Conservation (phyloP, 1,139 yeast species). For the Nematodospora anomalae region DNA sequence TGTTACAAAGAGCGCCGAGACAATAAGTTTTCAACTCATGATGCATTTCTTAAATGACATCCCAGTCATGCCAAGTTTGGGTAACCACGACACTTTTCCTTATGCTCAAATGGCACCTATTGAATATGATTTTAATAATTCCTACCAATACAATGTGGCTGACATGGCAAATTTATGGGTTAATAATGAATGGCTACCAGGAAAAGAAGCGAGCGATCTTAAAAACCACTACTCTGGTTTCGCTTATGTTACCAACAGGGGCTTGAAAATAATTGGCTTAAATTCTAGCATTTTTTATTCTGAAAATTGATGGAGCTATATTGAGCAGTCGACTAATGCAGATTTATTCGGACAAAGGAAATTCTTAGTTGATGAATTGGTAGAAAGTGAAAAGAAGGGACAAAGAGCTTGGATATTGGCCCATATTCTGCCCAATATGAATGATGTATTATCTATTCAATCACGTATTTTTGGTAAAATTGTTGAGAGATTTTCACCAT, state of each 20-base stretch:
- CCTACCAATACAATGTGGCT: conserved; percentile 59
- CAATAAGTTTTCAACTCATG: conserved; percentile 49
- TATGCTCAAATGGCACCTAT: conserved; percentile 66
- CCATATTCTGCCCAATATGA: conserved; percentile 60
- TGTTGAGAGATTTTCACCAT: conserved; percentile 65
- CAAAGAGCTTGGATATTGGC: conserved; percentile 72
- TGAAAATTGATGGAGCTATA: conserved; percentile 62
- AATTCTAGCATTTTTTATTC: conserved; percentile 68
- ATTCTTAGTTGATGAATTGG: conserved; percentile 59
- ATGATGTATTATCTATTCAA: conserved; percentile 61
- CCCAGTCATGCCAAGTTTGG: conserved; percentile 63
- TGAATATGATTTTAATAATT: conserved; percentile 35
- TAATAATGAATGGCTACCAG: conserved; percentile 36
- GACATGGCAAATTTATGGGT: conserved; percentile 60
- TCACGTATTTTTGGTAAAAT: conserved; percentile 56
- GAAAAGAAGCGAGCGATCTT: conserved; percentile 19
- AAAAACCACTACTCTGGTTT: conserved; percentile 60
- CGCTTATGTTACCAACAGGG: conserved; percentile 53
- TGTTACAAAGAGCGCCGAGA: conserved; percentile 54
- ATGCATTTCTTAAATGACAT: conserved; percentile 54
- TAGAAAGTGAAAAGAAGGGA: conserved; percentile 54
- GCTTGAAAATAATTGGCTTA: conserved; percentile 61
- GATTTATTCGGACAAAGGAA: conserved; percentile 66
- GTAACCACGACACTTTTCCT: conserved; percentile 77
- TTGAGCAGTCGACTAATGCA: conserved; percentile 51